Evolutionary conservation across 2,329 filamentous ascomycete species (phyloP).

Genomic region (Calonectria pteridis): DNA sequence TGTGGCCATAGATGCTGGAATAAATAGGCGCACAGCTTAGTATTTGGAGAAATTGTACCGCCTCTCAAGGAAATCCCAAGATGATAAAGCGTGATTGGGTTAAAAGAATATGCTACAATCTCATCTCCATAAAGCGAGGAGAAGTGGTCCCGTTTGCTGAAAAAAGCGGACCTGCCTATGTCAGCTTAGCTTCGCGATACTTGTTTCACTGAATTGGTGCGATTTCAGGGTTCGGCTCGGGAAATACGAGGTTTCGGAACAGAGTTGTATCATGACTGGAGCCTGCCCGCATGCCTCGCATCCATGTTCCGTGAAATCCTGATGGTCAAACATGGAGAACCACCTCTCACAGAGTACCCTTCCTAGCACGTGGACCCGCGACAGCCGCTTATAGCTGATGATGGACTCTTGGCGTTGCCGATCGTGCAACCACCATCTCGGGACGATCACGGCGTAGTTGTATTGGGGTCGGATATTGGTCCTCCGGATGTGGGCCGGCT

Average conservation of each 20-base stretch:
- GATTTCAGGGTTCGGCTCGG: no score
- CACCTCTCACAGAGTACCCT: not conserved
- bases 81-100: not conserved
- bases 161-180: not conserved
- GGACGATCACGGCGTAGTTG: constrained; percentile 2
- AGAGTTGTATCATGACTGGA: not conserved
- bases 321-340: not conserved
- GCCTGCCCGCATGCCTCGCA: not conserved
- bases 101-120: not conserved
- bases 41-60: no score
- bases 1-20: not conserved
- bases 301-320: not conserved
- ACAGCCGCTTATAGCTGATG: not conserved
- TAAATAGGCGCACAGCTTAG: no score
- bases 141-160: not conserved
- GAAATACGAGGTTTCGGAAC: not conserved
- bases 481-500: not conserved
- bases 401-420: not conserved
- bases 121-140: not conserved
- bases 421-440: not conserved
- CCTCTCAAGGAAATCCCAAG: not conserved
- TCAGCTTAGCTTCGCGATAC: not conserved
- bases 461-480: not conserved
- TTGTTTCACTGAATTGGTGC: not conserved
- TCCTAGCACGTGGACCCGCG: not conserved